These are phyloP conservation scores for Schizophyllum amplum DNA, from an alignment of 1,284 basidiomycete genomes.

Conservation along the genomic window DNA sequence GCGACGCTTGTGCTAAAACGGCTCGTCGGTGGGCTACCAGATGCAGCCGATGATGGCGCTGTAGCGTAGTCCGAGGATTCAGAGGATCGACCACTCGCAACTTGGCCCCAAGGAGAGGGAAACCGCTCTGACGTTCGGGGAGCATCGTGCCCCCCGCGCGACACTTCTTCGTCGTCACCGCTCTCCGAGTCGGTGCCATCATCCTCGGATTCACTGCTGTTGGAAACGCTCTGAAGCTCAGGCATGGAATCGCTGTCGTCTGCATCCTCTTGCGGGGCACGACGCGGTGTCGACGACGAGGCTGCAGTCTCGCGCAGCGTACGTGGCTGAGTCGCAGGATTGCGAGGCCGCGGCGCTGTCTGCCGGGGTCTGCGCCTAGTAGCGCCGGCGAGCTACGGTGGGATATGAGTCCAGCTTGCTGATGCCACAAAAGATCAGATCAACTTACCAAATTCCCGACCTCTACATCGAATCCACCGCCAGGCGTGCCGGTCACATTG, in stretches of 20 bases:
- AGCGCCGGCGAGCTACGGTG: no score
- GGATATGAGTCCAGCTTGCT: no score
- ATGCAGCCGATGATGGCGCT: neutral
- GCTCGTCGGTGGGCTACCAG: no score
- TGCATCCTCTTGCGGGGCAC: neutral
- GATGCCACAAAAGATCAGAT: no score
- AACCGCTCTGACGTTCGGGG: no score
- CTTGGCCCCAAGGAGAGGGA: no score
- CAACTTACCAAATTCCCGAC: constrained; percentile 17
- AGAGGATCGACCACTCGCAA: neutral
- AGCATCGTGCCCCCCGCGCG: neutral
- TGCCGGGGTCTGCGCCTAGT: no score
- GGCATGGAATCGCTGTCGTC: constrained; percentile 27
- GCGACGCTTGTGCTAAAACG: neutral
- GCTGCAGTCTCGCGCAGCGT: no score
- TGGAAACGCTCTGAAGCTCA: constrained; percentile 20
- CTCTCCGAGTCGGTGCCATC: constrained; percentile 10
- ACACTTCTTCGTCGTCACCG: constrained; percentile 14
- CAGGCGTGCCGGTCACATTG: constrained; percentile 7
- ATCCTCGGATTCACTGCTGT: constrained; percentile 18
- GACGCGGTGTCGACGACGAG: no score
- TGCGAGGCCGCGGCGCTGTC: no score
- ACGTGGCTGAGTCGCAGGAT: no score
- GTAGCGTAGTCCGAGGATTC: neutral
- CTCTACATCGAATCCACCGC: constrained; percentile 19